Evolutionary conservation across 2,329 filamentous ascomycete genomes (phyloP), one percentile per base, ranked within the genome.

Genomic region (Phaeoacremonium minimum): DNA sequence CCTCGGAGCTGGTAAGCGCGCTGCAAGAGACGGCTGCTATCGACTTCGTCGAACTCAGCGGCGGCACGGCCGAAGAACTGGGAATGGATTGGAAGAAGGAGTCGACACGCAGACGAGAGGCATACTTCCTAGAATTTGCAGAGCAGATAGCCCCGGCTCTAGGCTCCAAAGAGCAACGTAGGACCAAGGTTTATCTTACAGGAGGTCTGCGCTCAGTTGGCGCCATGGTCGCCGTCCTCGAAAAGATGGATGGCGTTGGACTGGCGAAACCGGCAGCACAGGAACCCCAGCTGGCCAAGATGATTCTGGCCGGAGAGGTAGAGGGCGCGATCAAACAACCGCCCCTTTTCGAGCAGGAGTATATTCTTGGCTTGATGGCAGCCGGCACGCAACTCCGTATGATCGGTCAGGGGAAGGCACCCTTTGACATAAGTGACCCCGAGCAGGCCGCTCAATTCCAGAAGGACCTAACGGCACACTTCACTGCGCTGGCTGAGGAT

Each of bases 111-210:
- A 69, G 71, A 56, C 61, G 74, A 5, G 75, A 79, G 47, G 67
- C 72, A 2, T 80, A 77, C 63, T 81, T 80, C 63, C 50, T 80
- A 30, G 73, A 79, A 3, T 80, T 77, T 40, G 77, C 77, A 0
- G 68, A 80, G 40, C 48, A 55, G 42, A 69, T 82, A 49, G 56
- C 69, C 16, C 60, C 59, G 0, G 46, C 48, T 22, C 46, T 67
- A 9, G 35, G 28, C 2, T 26, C 29, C 4, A 46, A 66, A 19
- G 54, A 46, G 4, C 48, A 69, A 32, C 61, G 43, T 1, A 69
- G 73, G 52, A 82, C 76, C 1, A 75, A 69, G 49, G 66, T 63
- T 1, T 82, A 77, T 45, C 60, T 82, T 28, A 80, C 75, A 0
- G 78, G 77, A 17, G 78, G 77, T 1, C 59, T 83, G 42, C 66